Base-by-base conservation (phyloP, 192 early-diverging fungal genomes). In the Kappamyces sp. region DNA sequence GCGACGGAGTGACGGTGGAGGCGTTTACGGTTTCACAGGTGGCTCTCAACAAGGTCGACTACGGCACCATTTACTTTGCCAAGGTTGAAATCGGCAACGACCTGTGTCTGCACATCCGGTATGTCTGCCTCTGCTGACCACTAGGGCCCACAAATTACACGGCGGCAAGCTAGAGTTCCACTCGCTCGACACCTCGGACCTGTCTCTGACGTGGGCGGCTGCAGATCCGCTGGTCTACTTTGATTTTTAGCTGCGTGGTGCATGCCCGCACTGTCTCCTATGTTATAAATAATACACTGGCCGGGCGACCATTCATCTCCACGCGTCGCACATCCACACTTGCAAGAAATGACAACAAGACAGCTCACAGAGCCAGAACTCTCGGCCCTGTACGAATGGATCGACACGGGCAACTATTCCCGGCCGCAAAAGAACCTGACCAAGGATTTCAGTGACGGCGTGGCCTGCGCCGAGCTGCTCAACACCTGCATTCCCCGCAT, bases 371-470 rank as follows among this genome's bases (percentile, higher is more conserved):
- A 74, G 47, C 59, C 57, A 12, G 69, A 68, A 45, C 60, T 74
- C 12, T 54, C 61, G 33, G 33, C 38, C 15, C 57, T 75, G 47
- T 68, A 67, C 12, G 59, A 67, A 6, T 81, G 79, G 79, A 71
- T 81, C 49, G 79, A 81, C 50, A 60, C 60, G 39, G 74, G 76
- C 38, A 73, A 73, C 9, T 60, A 78, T 11, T 74, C 75, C 14
- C 63, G 74, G 12, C 74, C 79, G 11, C 78, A 81, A 50, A 54
- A 59, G 47, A 78, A 76, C 42, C 71, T 81, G 1, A 68, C 75
- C 22, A 48, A 76, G 30, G 79, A 81, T 47, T 81, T 81, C 51
- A 71, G 68, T 36, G 79, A 81, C 61, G 79, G 73, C 29, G 78
- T 80, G 30, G 70, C 69, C 22, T 45, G 63, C 29, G 79, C 79